Base-by-base conservation (phyloP, 306 rosid genomes). In the Cicer cuneatum region DNA sequence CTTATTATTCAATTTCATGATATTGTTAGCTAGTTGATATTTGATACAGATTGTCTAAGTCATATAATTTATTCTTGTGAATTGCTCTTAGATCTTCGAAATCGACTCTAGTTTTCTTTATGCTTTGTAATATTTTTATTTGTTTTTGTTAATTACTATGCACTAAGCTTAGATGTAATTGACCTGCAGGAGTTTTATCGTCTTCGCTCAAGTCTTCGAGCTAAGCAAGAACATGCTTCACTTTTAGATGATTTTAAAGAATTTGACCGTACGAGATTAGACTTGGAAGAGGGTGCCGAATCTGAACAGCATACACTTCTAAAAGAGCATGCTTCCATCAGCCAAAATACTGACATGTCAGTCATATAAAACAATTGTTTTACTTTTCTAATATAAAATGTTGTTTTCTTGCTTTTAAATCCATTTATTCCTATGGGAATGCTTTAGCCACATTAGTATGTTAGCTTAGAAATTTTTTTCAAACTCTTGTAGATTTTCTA, bases 181-280 rank as follows among this genome's bases (percentile, higher is more conserved):
- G 86, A 84, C 88, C 79, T 86, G 85, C 96, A 95, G 99, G 99
- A 95, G 78, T 95, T 95, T 85, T 84, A 87, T 85, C 96, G 97
- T 69, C 99, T 90, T 52, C 96, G 97, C 49, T 86, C 95, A 65
- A 84, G 96, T 84, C 93, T 89, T 41, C 78, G 81, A 81, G 96
- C 98, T 66, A 92, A 92, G 90, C 87, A 87, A 80, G 98, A 95
- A 48, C 99, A 90, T 45, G 98, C 99, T 81, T 95, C 97, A 41
- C 96, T 95, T 24, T 87, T 95, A 46, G 99, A 95, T 13, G 98
- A 92, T 86, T 95, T 95, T 76, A 95, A 89, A 81, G 98, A 95
- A 82, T 95, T 95, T 67, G 99, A 95, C 85, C 87, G 98, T 15
- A 75, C 99, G 76, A 85, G 93, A 83, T 83, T 90, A 73, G 99